Evolutionary conservation across 83 land plant species (phyloP), one percentile per base, ranked within the genome.

Genomic region (Isoetes engelmannii): DNA sequence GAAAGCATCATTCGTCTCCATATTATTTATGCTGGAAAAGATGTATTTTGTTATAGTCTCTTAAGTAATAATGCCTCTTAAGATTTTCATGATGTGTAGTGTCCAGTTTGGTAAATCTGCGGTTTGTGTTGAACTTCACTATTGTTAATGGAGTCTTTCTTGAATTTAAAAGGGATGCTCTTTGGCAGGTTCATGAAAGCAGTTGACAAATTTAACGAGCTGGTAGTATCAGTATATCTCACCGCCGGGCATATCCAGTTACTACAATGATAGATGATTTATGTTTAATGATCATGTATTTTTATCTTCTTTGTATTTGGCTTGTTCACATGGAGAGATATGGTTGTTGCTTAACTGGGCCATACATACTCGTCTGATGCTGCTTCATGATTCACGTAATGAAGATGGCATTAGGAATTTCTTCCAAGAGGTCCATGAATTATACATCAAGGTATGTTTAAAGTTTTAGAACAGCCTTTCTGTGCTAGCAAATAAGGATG

Each of bases 171-270:
- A 28, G 37, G 37, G 37, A 28, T 28, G 37, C 37, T 72, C 45
- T 43, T 45, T 65, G 6, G 19, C 84, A 93, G 98, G 96, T 93
- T 86, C 74, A 70, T 93, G 75, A 93, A 90, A 76, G 67, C 85
- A 45, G 81, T 90, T 48, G 98, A 93, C 75, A 86, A 87, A 74
- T 93, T 90, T 76, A 93, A 88, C 73, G 98, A 93, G 65, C 74
- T 93, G 71, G 84, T 82, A 51, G 98, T 93, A 0, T 90, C 98
- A 15, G 98, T 93, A 5, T 93, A 93, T 69, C 90, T 90, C 17
- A 93, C 98, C 59, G 98, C 98, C 45, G 98, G 92, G 77, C 98
- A 93, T 87, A 91, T 91, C 97, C 97, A 88, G 65, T 69, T 18
- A 12, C 9, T 50, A 18, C 13, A 12, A 4, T 1, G 8, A 7